phyloP scores from a whole-genome alignment of 805 yeast species.

The Tetrapisispora iriomotensis region DNA sequence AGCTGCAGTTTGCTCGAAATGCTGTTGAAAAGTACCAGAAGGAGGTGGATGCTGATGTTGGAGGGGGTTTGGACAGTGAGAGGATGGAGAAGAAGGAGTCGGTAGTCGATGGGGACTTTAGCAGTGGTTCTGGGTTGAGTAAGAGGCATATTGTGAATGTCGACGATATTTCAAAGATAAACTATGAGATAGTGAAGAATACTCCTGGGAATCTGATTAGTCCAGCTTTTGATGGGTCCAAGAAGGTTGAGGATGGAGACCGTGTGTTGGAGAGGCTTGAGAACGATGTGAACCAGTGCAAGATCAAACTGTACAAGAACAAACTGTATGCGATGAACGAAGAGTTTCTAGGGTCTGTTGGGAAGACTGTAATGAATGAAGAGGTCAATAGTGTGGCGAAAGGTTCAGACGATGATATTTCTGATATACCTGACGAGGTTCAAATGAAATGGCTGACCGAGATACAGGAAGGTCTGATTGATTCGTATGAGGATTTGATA shows the following conservation, averaged over 20 bases:
- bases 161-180: constrained; percentile 27
- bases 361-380: background rate
- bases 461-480: constrained; percentile 13
- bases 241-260: constrained; percentile 3
- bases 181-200: constrained; percentile 27
- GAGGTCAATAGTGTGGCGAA: background rate
- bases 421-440: constrained; percentile 1
- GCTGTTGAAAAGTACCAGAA: constrained; percentile 9
- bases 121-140: constrained; percentile 4
- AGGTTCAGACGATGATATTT: background rate
- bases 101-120: too few species aligned
- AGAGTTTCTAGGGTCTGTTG: constrained; percentile 11
- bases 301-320: constrained; percentile 21
- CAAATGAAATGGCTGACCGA: constrained; percentile 15
- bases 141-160: constrained; percentile 26
- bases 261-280: constrained; percentile 7
- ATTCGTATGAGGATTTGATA: constrained; percentile 13
- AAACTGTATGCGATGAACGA: constrained; percentile 23
- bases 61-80: constrained; percentile 2
- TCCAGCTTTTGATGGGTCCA: constrained; percentile 2
- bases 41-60: constrained; percentile 2
- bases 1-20: constrained; percentile 7
- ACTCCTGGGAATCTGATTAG: constrained; percentile 22
- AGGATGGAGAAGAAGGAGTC: background rate
- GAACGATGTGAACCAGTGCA: constrained; percentile 17